phyloP scores from a whole-genome alignment of 169 alveolate species.

The Eimeria maxima region DNA sequence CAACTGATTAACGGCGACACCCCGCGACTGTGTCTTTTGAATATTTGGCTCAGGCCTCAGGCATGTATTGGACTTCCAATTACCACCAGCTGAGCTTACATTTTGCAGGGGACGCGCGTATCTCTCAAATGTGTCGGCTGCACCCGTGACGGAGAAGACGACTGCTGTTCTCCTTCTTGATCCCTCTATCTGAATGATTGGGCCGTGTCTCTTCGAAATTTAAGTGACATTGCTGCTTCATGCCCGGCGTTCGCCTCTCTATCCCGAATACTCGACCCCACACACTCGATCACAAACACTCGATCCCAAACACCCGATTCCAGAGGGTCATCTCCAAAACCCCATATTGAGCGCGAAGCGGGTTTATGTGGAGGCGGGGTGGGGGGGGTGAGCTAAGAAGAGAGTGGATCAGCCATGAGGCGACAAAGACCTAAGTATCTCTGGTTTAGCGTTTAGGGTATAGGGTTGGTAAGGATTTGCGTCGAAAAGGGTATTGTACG shows the following conservation, averaged over 20 bases:
- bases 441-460: background rate
- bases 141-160: background rate
- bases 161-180: background rate
- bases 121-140: background rate
- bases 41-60: background rate
- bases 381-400: background rate
- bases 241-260: background rate
- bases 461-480: background rate
- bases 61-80: background rate
- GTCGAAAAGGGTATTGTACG: background rate
- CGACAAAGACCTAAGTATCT: background rate
- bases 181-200: background rate
- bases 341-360: background rate
- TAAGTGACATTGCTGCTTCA: background rate
- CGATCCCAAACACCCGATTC: background rate
- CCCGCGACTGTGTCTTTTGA: background rate
- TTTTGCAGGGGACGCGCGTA: background rate
- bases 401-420: background rate
- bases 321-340: background rate
- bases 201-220: background rate
- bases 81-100: background rate
- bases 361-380: background rate
- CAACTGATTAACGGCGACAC: background rate
- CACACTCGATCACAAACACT: background rate
- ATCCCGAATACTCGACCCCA: no score